phyloP scores from a whole-genome alignment of 306 rosid species.

The Hippophae rhamnoides region DNA sequence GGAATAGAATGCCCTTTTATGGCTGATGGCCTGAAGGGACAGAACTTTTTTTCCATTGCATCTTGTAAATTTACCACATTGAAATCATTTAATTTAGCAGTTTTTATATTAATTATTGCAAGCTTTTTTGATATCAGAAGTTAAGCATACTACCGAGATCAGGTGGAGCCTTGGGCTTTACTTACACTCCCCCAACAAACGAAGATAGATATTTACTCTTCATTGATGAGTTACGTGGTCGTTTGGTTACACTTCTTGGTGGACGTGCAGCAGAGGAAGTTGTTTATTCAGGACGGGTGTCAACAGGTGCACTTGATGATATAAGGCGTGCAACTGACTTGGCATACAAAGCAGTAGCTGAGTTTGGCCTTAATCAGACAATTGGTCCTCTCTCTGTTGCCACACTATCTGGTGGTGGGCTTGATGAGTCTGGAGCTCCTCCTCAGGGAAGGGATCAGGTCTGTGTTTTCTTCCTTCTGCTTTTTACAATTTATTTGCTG shows the following conservation, averaged over 20 bases:
- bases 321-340: constrained; percentile 92
- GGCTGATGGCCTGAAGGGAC: too few species aligned
- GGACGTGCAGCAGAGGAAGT: constrained; percentile 99
- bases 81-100: too few species aligned
- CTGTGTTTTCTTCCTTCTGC: constrained; percentile 14
- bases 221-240: constrained; percentile 94
- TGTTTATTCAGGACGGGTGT: constrained; percentile 85
- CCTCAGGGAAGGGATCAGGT: constrained; percentile 99
- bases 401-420: constrained; percentile 78
- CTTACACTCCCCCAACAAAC: constrained; percentile 79
- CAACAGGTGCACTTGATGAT: constrained; percentile 97
- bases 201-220: constrained; percentile 97
- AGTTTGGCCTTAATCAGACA: constrained; percentile 82
- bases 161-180: constrained; percentile 94
- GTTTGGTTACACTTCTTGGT: constrained; percentile 89
- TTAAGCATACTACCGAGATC: constrained; percentile 94
- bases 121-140: constrained; percentile 49
- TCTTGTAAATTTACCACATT: too few species aligned
- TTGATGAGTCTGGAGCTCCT: constrained; percentile 67
- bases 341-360: constrained; percentile 99
- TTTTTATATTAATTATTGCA: neutral
- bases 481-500: constrained; percentile 6
- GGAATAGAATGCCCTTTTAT: too few species aligned
- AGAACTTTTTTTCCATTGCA: too few species aligned
- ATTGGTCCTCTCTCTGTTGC: constrained; percentile 90